Base-by-base conservation (phyloP, 352 stramenopile species). In the Globisporangium viniferum region DNA sequence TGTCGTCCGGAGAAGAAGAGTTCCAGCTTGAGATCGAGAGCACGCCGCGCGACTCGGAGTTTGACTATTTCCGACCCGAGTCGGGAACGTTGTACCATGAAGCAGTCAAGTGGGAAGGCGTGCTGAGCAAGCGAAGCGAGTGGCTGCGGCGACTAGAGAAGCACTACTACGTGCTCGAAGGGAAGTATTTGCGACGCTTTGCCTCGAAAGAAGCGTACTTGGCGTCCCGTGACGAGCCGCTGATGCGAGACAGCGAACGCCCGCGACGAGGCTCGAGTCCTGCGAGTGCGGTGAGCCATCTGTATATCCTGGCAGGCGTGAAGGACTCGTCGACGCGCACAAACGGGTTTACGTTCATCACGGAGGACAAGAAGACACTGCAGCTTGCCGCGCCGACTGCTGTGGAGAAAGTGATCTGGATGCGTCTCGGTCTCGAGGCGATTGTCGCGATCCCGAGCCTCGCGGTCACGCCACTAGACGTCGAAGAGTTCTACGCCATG, bases 401-500 rank as follows among this genome's bases (percentile, higher is more conserved):
- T 8, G 88, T 96, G 5, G 88, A 96, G 61, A 93, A 92, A 59
- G 74, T 96, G 29, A 94, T 96, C 33, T 96, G 88, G 88, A 96
- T 94, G 87, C 86, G 88, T 2, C 74, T 96, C 5, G 84, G 82
- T 18, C 73, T 94, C 0, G 88, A 96, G 67, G 86, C 88, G 6
- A 94, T 96, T 54, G 88, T 94, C n/a, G 88, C 88, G 33, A 79
- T 94, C 46, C 88, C 88, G 2, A 90, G 87, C 9, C 67, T 96
- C 10, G 85, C 88, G 0, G 84, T 96, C 14, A 85, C 84, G 12
- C 88, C 88, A 20, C 72, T 96, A 24, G 88, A 96, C 41, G 93
- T 96, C 73, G 88, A 96, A 60, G 88, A 96, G 62, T 96, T 96
- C 66, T 96, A 96, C 67, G 88, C 88, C 0, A 94, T 96, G 88